These are phyloP conservation scores for Citrus trifoliata DNA, from an alignment of 345 rosid genomes.

Conservation along the genomic window DNA sequence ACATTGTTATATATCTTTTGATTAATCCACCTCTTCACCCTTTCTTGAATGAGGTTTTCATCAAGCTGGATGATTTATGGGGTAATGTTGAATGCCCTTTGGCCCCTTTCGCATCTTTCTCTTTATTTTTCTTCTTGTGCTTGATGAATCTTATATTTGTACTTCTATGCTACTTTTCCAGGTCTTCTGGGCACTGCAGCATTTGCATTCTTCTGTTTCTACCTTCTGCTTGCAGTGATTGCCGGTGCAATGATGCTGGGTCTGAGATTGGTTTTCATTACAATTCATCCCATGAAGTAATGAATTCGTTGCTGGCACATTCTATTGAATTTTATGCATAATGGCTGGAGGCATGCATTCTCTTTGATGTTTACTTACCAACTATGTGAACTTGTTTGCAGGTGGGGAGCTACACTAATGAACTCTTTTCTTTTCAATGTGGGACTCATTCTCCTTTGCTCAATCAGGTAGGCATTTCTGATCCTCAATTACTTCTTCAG, in stretches of 20 bases:
- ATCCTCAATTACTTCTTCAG: not conserved
- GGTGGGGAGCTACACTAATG: conserved; percentile 99
- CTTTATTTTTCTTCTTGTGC: not conserved
- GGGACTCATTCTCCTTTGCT: conserved; percentile 87
- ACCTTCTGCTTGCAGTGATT: conserved; percentile 86
- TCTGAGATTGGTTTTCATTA: conserved; percentile 77
- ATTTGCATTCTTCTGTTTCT: conserved; percentile 96
- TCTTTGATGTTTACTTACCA: conserved; percentile 25
- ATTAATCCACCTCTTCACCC: conserved; percentile 87
- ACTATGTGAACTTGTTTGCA: conserved; percentile 29
- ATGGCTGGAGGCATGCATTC: not conserved
- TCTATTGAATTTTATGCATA: conserved; percentile 4
- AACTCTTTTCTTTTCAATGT: conserved; percentile 99
- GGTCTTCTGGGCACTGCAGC: conserved; percentile 97
- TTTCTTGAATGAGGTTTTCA: conserved; percentile 90
- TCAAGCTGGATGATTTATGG: conserved; percentile 94
- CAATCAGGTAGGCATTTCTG: conserved; percentile 62
- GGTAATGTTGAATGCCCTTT: conserved; percentile 45
- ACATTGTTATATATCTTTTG: conserved; percentile 80
- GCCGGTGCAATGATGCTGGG: conserved; percentile 99
- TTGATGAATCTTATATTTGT: conserved; percentile 11
- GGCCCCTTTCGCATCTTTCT: not conserved
- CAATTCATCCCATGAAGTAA: conserved; percentile 99
- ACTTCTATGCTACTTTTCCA: conserved; percentile 26
- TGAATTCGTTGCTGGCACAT: conserved; percentile 1